These are phyloP conservation scores for Acanthamoeba royreba DNA, from an alignment of 208 protist species.

Conservation along the genomic window DNA sequence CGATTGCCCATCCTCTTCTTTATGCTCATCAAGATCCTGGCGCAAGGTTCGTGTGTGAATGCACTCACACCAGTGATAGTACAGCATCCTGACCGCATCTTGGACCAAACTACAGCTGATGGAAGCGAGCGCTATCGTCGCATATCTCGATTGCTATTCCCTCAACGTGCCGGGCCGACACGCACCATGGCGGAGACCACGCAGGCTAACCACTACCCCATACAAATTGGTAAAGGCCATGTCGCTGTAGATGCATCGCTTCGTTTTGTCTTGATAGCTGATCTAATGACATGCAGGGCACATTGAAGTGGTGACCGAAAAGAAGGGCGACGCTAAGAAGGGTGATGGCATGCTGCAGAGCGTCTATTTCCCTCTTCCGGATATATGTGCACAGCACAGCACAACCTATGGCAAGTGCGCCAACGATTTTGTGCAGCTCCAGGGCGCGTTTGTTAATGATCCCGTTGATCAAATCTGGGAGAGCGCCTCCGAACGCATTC, in stretches of 20 bases:
- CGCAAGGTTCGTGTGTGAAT: not conserved
- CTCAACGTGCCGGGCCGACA: not conserved
- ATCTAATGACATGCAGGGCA: slow-evolving; percentile 16
- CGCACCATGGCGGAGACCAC: not conserved
- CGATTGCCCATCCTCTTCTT: slow-evolving; percentile 17
- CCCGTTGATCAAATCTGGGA: not conserved
- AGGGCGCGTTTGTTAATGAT: not conserved
- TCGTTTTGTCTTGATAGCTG: too few species aligned
- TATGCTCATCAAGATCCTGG: slow-evolving; percentile 11
- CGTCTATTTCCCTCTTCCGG: slow-evolving; percentile 40
- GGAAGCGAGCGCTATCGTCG: slow-evolving; percentile 5
- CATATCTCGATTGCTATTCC: slow-evolving; percentile 19
- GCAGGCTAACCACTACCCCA: not conserved
- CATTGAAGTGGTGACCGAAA: slow-evolving; percentile 38
- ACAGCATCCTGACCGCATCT: not conserved
- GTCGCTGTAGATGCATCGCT: too few species aligned
- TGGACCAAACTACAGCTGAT: not conserved
- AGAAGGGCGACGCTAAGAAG: not conserved
- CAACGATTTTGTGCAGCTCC: not conserved
- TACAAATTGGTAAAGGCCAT: slow-evolving; percentile 4
- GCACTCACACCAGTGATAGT: not conserved
- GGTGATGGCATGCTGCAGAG: not conserved
- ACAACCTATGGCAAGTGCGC: not conserved
- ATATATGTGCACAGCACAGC: not conserved
- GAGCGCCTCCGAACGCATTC: slow-evolving; percentile 21